Conservation (phyloP, 257 asterid genomes). For the Vinca minor region DNA sequence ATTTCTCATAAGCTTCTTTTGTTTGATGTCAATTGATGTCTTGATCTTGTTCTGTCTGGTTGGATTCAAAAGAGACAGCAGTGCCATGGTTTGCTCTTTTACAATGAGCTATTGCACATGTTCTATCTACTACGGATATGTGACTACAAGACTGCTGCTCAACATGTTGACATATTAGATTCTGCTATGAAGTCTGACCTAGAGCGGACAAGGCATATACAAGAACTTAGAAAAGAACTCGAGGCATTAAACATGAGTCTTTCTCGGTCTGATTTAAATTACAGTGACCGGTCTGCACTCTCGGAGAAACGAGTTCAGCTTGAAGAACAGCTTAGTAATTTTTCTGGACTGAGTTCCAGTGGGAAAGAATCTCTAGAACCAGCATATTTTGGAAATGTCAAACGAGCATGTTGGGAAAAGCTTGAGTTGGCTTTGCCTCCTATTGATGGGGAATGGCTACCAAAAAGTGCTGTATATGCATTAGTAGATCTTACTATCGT, state of each 20-base stretch:
- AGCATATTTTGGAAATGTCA: slow-evolving; percentile 81
- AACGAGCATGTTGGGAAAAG: slow-evolving; percentile 67
- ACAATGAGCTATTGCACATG: slow-evolving; percentile 81
- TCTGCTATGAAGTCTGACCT: slow-evolving; percentile 76
- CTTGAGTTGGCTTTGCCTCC: slow-evolving; percentile 95
- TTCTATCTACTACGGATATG: slow-evolving; percentile 86
- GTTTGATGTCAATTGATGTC: slow-evolving; percentile 22
- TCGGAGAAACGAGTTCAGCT: slow-evolving; percentile 48
- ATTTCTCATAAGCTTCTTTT: slow-evolving; percentile 5
- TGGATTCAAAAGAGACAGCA: slow-evolving; percentile 53
- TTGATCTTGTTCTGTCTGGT: slow-evolving; percentile 18
- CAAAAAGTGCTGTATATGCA: slow-evolving; percentile 88
- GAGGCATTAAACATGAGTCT: slow-evolving; percentile 53
- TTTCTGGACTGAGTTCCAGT: slow-evolving; percentile 36
- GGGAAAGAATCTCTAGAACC: slow-evolving; percentile 66
- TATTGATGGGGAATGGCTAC: slow-evolving; percentile 98
- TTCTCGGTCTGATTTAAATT: slow-evolving; percentile 47
- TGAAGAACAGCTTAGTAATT: slow-evolving; percentile 54
- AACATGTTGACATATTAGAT: slow-evolving; percentile 74
- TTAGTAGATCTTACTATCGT: slow-evolving; percentile 84
- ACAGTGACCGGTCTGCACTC: slow-evolving; percentile 65
- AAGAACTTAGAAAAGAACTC: slow-evolving; percentile 59
- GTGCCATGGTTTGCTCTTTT: slow-evolving; percentile 70
- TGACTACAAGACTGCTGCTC: slow-evolving; percentile 86
- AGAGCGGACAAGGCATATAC: slow-evolving; percentile 56